phyloP scores from a whole-genome alignment of 2,329 filamentous ascomycete genomes.

The Hirsutella rhossiliensis region DNA sequence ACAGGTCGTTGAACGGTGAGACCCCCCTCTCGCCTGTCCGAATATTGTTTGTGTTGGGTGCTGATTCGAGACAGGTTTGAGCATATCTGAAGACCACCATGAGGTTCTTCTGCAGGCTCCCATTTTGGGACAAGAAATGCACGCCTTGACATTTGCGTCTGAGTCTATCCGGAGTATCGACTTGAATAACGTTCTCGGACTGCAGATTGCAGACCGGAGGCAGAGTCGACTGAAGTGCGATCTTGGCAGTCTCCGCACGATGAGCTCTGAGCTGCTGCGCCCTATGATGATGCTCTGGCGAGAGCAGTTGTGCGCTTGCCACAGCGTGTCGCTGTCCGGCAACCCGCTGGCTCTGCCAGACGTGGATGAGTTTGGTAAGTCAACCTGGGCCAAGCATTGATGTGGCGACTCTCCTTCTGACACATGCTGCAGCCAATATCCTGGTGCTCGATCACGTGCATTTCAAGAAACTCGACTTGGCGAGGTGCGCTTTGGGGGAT shows the following conservation, averaged over 20 bases:
- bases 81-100: constrained; percentile 34
- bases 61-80: constrained; percentile 22
- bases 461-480: constrained; percentile 36
- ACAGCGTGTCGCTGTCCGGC: constrained; percentile 36
- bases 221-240: constrained; percentile 12
- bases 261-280: constrained; percentile 28
- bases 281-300: constrained; percentile 38
- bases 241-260: constrained; percentile 9
- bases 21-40: background rate
- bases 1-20: constrained; percentile 33
- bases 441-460: constrained; percentile 22
- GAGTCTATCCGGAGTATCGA: constrained; percentile 43
- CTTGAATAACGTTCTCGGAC: constrained; percentile 29
- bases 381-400: background rate
- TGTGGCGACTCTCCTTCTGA: constrained; percentile 3
- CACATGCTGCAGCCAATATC: constrained; percentile 14
- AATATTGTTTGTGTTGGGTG: background rate
- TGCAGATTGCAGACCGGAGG: constrained; percentile 10
- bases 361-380: constrained; percentile 34
- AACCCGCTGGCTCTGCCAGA: constrained; percentile 34
- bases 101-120: constrained; percentile 35
- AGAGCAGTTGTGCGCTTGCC: constrained; percentile 34
- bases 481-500: constrained; percentile 39
- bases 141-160: constrained; percentile 42
- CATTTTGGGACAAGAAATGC: constrained; percentile 42